Evolutionary conservation across 164 flowering plant genomes (phyloP).

Genomic region (Nymphaea thermarum): DNA sequence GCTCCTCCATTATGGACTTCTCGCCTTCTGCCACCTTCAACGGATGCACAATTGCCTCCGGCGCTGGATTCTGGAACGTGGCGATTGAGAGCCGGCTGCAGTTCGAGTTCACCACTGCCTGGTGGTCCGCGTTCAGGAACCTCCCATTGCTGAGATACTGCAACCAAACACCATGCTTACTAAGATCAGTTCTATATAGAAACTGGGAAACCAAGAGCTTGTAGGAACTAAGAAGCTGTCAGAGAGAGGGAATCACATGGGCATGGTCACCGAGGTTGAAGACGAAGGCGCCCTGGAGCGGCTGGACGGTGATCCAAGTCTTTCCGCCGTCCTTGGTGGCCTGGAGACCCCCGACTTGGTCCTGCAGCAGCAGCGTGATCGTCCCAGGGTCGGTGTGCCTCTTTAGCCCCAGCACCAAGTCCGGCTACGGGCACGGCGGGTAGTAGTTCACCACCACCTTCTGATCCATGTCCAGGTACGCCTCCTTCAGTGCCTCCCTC

Average conservation of each 20-base stretch:
- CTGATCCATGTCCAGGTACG: conserved; percentile 8
- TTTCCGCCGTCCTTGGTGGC: conserved; percentile 6
- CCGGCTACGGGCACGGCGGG: conserved; percentile 7
- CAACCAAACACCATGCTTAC: neutral
- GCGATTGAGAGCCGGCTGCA: conserved; percentile 66
- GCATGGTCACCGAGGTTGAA: conserved; percentile 7
- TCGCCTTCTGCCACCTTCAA: conserved; percentile 56
- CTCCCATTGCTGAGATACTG: conserved; percentile 87
- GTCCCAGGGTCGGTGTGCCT: conserved; percentile 8
- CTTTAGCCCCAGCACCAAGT: conserved; percentile 6
- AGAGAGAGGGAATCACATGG: conserved; percentile 2
- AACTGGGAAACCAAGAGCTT: too few species aligned
- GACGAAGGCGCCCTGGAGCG: conserved; percentile 6
- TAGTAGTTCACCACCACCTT: conserved; percentile 7
- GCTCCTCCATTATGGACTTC: conserved; percentile 48
- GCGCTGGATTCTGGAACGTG: conserved; percentile 84
- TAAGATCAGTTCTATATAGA: too few species aligned
- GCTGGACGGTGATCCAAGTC: conserved; percentile 8
- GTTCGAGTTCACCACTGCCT: conserved; percentile 83
- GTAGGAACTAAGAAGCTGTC: too few species aligned
- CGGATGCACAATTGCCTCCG: conserved; percentile 67
- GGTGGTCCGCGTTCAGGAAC: conserved; percentile 89
- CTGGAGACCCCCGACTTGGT: conserved; percentile 8
- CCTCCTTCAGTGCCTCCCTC: conserved; percentile 2
- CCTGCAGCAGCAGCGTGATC: conserved; percentile 7